Percentiles rank a stretch among this genome's conserved stretches.
Evolutionary conservation across 257 asterid genomes (phyloP).

Genomic region (Craterostigma plantagineum): DNA sequence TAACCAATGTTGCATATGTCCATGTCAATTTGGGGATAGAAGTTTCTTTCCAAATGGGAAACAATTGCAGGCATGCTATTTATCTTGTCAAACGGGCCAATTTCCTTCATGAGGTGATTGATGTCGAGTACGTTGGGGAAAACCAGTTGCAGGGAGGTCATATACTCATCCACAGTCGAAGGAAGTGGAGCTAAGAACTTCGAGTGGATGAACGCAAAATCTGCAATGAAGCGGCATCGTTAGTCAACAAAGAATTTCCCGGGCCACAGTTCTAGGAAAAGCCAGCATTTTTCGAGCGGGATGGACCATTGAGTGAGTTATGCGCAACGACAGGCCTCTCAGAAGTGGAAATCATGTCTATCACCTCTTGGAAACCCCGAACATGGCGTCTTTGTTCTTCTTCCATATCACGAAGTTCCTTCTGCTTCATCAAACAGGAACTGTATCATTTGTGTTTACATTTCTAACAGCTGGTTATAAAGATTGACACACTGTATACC

Average conservation of each 20-base stretch:
- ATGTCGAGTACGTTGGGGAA: slow-evolving; percentile 52
- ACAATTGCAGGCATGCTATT: slow-evolving; percentile 38
- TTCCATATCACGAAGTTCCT: slow-evolving; percentile 46
- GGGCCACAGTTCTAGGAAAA: background rate
- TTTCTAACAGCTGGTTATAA: slow-evolving; percentile 5
- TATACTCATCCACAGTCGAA: slow-evolving; percentile 43
- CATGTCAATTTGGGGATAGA: slow-evolving; percentile 28
- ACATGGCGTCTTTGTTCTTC: slow-evolving; percentile 32
- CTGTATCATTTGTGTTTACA: slow-evolving; percentile 3
- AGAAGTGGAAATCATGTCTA: slow-evolving; percentile 70
- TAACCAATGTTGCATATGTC: slow-evolving; percentile 43
- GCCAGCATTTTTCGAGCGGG: slow-evolving; percentile 9
- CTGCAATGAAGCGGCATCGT: slow-evolving; percentile 26
- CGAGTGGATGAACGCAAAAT: slow-evolving; percentile 56
- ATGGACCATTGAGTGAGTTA: slow-evolving; percentile 62
- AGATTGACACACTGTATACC: slow-evolving; percentile 23
- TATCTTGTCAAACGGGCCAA: slow-evolving; percentile 32
- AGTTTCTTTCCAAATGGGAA: slow-evolving; percentile 40
- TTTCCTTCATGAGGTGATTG: slow-evolving; percentile 60
- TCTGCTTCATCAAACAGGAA: slow-evolving; percentile 22
- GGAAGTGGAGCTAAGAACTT: slow-evolving; percentile 74
- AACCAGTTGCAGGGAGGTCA: slow-evolving; percentile 26
- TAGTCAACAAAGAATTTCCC: slow-evolving; percentile 7
- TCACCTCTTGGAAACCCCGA: slow-evolving; percentile 79
- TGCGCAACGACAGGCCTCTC: slow-evolving; percentile 69